Evolutionary conservation across 2,329 filamentous ascomycete species (phyloP).

Genomic region (Epichloe uncinata): DNA sequence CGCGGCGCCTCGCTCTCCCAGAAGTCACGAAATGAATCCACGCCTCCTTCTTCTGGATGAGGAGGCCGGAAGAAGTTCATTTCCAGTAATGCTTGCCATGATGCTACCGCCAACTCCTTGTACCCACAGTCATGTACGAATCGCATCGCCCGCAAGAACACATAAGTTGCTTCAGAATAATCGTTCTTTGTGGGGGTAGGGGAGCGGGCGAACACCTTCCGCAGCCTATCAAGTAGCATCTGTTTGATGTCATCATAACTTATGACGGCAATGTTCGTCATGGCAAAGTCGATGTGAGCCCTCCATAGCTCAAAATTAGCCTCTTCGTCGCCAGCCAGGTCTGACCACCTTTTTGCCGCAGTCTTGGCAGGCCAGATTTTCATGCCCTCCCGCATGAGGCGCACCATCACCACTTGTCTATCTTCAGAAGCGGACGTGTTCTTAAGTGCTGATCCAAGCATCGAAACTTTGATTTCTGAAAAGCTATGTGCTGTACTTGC

Average conservation of each 20-base stretch:
- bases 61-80: constrained; percentile 44
- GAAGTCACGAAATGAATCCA: constrained; percentile 50
- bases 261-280: constrained; percentile 54
- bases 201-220: constrained; percentile 7
- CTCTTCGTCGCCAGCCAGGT: constrained; percentile 19
- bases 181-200: constrained; percentile 1
- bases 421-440: constrained; percentile 34
- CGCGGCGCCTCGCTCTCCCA: constrained; percentile 79
- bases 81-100: constrained; percentile 77
- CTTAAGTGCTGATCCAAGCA: constrained; percentile 64
- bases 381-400: constrained; percentile 60
- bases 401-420: constrained; percentile 49
- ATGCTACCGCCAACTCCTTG: constrained; percentile 58
- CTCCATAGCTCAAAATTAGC: constrained; percentile 52
- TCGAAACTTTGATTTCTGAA: constrained; percentile 65
- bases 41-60: constrained; percentile 9
- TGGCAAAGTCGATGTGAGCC: constrained; percentile 57
- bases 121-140: constrained; percentile 70
- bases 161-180: constrained; percentile 38
- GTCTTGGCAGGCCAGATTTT: constrained; percentile 57
- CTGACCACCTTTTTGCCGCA: constrained; percentile 51
- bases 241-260: constrained; percentile 51
- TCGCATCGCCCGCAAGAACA: constrained; percentile 60
- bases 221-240: constrained; percentile 42
- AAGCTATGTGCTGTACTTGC: constrained; percentile 53